Conservation (phyloP, 441 rosid species). For the Populus hybrid region DNA sequence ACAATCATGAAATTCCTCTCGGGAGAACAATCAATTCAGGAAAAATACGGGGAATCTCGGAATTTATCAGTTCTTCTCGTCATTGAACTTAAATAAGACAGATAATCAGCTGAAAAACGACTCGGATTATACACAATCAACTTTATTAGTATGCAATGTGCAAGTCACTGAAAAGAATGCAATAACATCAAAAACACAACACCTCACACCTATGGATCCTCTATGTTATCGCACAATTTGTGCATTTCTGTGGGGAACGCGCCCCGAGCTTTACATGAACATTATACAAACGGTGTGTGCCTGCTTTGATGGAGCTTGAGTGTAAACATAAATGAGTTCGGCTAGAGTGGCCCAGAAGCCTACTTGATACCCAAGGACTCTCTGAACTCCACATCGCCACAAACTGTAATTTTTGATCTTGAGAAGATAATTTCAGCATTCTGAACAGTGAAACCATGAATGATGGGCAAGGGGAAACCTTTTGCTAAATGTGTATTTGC, state of each 20-base stretch:
- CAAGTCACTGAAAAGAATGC: not conserved
- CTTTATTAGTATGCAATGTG: not conserved
- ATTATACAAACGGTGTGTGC: not conserved
- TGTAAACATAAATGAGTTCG: not conserved
- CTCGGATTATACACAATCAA: not conserved
- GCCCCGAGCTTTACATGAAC: not conserved
- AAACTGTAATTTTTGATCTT: conserved; percentile 51
- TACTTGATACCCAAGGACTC: conserved; percentile 22
- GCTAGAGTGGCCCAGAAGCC: not conserved
- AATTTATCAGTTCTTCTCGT: no score
- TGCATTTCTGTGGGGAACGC: not conserved
- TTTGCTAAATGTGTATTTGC: conserved; percentile 60
- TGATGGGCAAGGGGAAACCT: conserved; percentile 87
- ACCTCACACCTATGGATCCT: not conserved
- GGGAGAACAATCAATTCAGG: no score
- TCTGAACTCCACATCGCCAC: conserved; percentile 57
- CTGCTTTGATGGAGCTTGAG: not conserved
- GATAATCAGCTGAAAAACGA: not conserved
- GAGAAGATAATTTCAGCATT: conserved; percentile 54
- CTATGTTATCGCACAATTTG: not conserved
- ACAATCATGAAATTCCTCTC: no score
- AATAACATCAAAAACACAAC: not conserved
- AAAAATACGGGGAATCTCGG: no score
- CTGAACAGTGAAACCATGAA: conserved; percentile 75
- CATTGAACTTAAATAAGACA: no score